Percentiles rank a stretch among this genome's conserved stretches.
Evolutionary conservation across 2,329 filamentous ascomycete genomes (phyloP).

Genomic region (Penicillium sp.): DNA sequence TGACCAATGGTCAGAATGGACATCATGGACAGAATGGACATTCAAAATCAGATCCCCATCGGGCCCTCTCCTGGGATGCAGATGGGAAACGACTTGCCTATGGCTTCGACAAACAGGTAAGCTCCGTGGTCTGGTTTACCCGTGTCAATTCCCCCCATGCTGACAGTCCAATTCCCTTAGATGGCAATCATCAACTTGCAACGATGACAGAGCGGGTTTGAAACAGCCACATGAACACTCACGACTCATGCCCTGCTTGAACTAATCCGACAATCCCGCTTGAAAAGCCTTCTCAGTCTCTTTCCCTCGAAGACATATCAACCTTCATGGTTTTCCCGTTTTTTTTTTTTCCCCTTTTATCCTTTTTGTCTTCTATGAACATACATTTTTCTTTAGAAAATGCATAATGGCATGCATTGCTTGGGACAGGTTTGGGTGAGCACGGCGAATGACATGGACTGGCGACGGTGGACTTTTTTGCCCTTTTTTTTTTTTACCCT

Average conservation of each 20-base stretch:
- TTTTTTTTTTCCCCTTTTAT: constrained; percentile 2
- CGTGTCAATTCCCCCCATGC: background rate
- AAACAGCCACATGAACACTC: constrained; percentile 1
- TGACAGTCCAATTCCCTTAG: constrained; percentile 13
- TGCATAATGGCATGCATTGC: constrained; percentile 26
- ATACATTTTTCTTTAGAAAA: constrained; percentile 26
- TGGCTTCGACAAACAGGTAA: constrained; percentile 43
- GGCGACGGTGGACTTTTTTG: constrained; percentile 17
- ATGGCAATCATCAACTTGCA: constrained; percentile 36
- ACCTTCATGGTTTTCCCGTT: constrained; percentile 4
- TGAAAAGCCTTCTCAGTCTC: constrained; percentile 1
- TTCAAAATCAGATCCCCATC: constrained; percentile 24
- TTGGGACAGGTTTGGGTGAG: constrained; percentile 20
- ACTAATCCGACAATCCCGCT: constrained; percentile 1
- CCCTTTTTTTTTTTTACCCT: constrained; percentile 1
- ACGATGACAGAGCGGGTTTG: constrained; percentile 23
- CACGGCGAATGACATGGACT: constrained; percentile 22
- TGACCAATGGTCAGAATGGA: constrained; percentile 31
- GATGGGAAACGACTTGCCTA: constrained; percentile 48
- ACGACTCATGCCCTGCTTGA: constrained; percentile 6
- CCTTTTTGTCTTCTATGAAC: constrained; percentile 18
- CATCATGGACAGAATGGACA: constrained; percentile 30
- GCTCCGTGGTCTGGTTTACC: constrained; percentile 12
- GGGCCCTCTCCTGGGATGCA: constrained; percentile 45
- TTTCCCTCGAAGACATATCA: constrained; percentile 2